Evolutionary conservation across 768 basidiomycete species (phyloP), one percentile per base, ranked within the genome.

Genomic region (Suillus variegatus): DNA sequence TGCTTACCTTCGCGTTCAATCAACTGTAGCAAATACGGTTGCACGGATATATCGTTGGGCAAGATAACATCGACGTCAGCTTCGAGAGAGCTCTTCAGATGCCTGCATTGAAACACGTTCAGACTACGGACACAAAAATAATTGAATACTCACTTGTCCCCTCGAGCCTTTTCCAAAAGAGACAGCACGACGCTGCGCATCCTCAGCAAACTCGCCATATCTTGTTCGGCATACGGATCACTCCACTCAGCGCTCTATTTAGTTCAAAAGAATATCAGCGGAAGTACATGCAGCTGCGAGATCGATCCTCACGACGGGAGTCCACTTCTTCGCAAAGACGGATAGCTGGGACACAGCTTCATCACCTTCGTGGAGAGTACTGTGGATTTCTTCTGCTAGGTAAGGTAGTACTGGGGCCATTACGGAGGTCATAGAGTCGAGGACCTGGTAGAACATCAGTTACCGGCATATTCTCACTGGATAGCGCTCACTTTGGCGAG

Each of bases 391-490:
- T 76, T 97, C 95, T 0, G 94, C 92, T 6, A 97, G 84, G 72
- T 97, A 92, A 10, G 97, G 97, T 2, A 94, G 81, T 35, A 98
- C 88, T 0, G 97, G 97, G 0, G 94, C 92, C 55, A 95, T 80
- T 3, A 94, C 82, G 4, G 82, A 83, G 1, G 86, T 86, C 78
- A 94, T 85, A 2, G 86, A 88, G 36, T 80, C 78, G 60, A 96
- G 76, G 46, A 89, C 81, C 92, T 95, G 60, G 10, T 10, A 44
- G 2, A 8, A 58, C 28, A 56, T 51, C 35, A 40, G 32, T 13
- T 4, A n/a, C 20, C 9, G 13, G 16, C 32, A 46, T 25, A 14
- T 46, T 61, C 25, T 49, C 44, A 47, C 60, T 35, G 38, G 68
- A 52, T 20, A 10, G 8, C 5, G 40, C 81, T 67, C 52, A 93